Evolutionary conservation across 2,329 filamentous ascomycete species (phyloP).

Genomic region (Shiraia sp.): DNA sequence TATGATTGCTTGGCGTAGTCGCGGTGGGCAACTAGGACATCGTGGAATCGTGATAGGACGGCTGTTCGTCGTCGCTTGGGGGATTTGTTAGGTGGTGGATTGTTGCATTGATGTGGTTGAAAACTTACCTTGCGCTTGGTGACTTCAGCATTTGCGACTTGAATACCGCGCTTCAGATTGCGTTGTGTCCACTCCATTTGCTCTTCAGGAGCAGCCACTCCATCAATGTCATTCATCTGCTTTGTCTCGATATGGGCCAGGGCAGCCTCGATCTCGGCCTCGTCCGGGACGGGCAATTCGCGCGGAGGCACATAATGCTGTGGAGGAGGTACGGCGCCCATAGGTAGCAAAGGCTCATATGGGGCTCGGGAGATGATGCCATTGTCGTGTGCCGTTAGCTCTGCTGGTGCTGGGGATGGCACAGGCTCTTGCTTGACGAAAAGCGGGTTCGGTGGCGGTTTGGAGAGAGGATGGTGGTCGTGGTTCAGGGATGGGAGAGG

Average conservation of each 20-base stretch:
- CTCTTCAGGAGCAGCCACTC: constrained; percentile 55
- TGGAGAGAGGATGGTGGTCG: constrained; percentile 24
- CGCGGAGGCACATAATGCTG: constrained; percentile 23
- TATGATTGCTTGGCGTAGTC: constrained; percentile 75
- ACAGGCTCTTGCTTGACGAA: constrained; percentile 42
- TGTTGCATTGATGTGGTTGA: neutral
- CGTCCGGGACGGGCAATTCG: constrained; percentile 47
- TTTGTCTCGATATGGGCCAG: constrained; percentile 63
- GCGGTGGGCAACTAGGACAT: constrained; percentile 68
- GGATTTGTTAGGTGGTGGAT: too few species aligned
- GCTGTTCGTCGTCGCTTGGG: constrained; percentile 62
- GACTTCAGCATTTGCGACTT: constrained; percentile 66
- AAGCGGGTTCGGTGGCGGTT: constrained; percentile 25
- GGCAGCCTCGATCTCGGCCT: constrained; percentile 69
- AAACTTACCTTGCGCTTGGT: constrained; percentile 64
- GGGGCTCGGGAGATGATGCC: constrained; percentile 14
- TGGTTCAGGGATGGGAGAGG: constrained; percentile 37
- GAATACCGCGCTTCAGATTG: constrained; percentile 68
- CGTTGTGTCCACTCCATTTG: constrained; percentile 58
- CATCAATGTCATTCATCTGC: constrained; percentile 62
- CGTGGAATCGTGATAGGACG: constrained; percentile 59
- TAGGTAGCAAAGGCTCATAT: constrained; percentile 31
- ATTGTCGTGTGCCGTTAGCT: constrained; percentile 24
- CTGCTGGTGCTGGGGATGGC: constrained; percentile 33
- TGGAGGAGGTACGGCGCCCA: constrained; percentile 19